Evolutionary conservation across 2,329 filamentous ascomycete species (phyloP), one percentile per base, ranked within the genome.

Genomic region (Epichloe uncinata): DNA sequence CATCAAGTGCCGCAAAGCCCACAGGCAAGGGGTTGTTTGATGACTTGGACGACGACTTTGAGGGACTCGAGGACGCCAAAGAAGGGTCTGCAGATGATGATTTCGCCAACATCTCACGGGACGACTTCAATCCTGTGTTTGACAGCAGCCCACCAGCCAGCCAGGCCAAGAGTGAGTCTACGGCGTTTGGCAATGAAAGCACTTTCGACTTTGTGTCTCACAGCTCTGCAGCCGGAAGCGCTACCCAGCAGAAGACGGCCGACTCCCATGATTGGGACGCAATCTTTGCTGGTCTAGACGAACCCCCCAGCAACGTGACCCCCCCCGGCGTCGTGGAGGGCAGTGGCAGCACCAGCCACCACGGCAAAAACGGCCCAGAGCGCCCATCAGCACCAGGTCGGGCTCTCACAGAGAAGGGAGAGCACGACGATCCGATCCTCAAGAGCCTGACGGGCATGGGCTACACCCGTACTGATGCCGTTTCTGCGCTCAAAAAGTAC

Each of bases 371-470:
- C 16, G 59, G 58, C 5, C 12, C n/a, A 30, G 49, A 54, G 34
- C 60, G 61, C 8, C 64, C 64, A 11, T 45, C 62, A 11, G 53
- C 57, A 0, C 57, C 66, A 0, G 86, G 84, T 5, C 77, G 87
- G 58, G 84, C 85, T 5, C 70, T 91, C 47, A 85, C 81, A 42
- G 78, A 81, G 48, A 80, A 82, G 18, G 85, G 85, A 3, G 85
- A 85, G 60, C 87, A 94, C 60, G 91, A 97, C 61, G 91, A 97
- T 62, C 85, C 88, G 8, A 91, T 95, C 51, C 70, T 97, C 57
- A 94, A 95, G 73, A 83, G 89, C 58, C 66, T 97, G 61, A 95
- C 87, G 1, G 77, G 79, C 9, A 95, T 97, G 89, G 91, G 91
- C 0, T 97, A 94, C 63, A 69, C 80, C 5, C 76, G 91, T 33